Percentiles rank a stretch among this genome's conserved stretches.
Evolutionary conservation across 768 basidiomycete genomes (phyloP).

Genomic region (Tricholoma flavovirens): DNA sequence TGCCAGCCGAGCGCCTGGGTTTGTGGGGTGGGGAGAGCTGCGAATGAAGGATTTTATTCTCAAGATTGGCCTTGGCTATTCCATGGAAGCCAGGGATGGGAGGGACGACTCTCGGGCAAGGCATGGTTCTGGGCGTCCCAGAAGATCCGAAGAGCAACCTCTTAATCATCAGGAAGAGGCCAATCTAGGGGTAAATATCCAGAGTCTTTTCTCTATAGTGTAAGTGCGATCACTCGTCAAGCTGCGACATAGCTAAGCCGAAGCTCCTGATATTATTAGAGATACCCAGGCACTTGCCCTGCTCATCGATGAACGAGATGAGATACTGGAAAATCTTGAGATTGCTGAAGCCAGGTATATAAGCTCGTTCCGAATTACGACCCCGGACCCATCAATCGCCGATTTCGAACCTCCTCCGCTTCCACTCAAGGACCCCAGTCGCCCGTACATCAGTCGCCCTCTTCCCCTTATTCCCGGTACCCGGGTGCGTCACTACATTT

Average conservation of each 20-base stretch:
- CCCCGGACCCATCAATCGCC: constrained; percentile 65
- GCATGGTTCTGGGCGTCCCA: constrained; percentile 23
- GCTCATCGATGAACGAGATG: constrained; percentile 71
- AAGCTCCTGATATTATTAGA: constrained; percentile 28
- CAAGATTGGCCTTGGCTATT: constrained; percentile 60
- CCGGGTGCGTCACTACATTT: constrained; percentile 18
- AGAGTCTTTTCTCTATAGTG: constrained; percentile 72
- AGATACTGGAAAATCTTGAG: constrained; percentile 74
- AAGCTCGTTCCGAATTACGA: constrained; percentile 65
- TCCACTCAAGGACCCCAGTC: constrained; percentile 33
- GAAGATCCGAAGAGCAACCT: constrained; percentile 35
- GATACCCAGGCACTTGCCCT: constrained; percentile 63
- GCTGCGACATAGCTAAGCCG: neutral
- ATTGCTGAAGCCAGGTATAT: constrained; percentile 77
- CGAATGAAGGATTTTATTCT: constrained; percentile 63
- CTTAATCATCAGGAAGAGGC: constrained; percentile 38
- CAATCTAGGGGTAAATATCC: constrained; percentile 56
- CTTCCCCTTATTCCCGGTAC: constrained; percentile 43
- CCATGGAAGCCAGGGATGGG: constrained; percentile 34
- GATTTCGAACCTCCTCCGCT: constrained; percentile 46
- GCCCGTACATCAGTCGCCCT: constrained; percentile 66
- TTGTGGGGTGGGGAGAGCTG: constrained; percentile 69
- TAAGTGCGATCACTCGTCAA: constrained; percentile 26
- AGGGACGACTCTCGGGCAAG: constrained; percentile 22
- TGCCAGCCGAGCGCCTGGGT: constrained; percentile 56